Evolutionary conservation across 2,329 filamentous ascomycete genomes (phyloP).

Genomic region (Westerdykella aurantiaca): DNA sequence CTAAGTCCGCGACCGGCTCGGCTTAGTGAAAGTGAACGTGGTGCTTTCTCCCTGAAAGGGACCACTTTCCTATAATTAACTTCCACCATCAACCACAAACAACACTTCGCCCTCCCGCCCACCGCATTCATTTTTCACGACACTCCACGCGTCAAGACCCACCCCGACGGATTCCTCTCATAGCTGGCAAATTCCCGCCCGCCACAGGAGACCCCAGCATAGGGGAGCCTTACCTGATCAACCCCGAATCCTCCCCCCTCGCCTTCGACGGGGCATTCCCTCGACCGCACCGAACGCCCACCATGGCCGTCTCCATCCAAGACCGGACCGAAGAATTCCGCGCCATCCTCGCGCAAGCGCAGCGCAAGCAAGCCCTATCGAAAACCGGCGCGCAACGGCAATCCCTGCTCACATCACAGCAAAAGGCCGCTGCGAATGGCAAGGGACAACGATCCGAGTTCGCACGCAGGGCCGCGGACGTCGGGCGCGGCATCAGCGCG

Average conservation of each 20-base stretch:
- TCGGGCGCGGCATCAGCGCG: slow-evolving; percentile 81
- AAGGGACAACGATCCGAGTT: slow-evolving; percentile 70
- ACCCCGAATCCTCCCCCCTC: too few relatives aligned
- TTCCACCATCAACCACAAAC: neutral
- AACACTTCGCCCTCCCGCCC: neutral
- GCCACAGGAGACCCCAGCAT: neutral
- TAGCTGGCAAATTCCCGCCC: neutral
- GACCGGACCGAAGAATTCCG: slow-evolving; percentile 95
- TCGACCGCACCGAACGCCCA: slow-evolving; percentile 8
- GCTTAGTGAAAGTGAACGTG: neutral
- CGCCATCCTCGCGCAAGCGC: slow-evolving; percentile 79
- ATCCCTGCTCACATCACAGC: slow-evolving; percentile 68
- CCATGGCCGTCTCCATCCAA: slow-evolving; percentile 71
- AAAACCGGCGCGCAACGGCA: slow-evolving; percentile 75
- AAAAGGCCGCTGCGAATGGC: slow-evolving; percentile 56
- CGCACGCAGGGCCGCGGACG: slow-evolving; percentile 82
- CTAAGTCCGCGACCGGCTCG: neutral
- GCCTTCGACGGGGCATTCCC: neutral
- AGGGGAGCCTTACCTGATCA: neutral
- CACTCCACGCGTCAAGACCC: neutral
- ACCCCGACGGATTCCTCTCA: neutral
- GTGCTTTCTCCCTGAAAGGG: neutral
- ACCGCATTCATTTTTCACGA: neutral
- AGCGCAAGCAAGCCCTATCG: slow-evolving; percentile 68
- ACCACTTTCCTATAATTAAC: neutral